Percentiles rank a stretch among this genome's conserved stretches.
These are phyloP conservation scores for Sisymbrium altissimum DNA, from an alignment of 345 rosid species.

Conservation along the genomic window DNA sequence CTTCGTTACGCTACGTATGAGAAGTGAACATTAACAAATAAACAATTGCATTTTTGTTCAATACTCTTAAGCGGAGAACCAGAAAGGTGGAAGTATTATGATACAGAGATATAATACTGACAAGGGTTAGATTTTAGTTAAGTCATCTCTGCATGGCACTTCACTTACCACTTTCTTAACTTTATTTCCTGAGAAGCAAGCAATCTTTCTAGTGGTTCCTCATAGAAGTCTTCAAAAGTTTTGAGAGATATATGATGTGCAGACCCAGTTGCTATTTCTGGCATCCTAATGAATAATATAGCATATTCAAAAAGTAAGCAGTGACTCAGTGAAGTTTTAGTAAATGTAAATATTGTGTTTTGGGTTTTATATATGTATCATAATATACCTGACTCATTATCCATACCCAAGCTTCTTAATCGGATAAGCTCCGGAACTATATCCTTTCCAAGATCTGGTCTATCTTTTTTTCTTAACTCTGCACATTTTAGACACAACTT, in stretches of 20 bases:
- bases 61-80: slow-evolving; percentile 12
- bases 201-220: slow-evolving; percentile 18
- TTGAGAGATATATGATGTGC: slow-evolving; percentile 8
- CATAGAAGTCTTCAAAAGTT: background rate
- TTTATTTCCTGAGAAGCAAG: slow-evolving; percentile 23
- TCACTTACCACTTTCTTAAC: slow-evolving; percentile 27
- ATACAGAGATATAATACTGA: slow-evolving; percentile 17
- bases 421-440: slow-evolving; percentile 71
- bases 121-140: background rate
- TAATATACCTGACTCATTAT: background rate
- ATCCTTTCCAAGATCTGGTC: slow-evolving; percentile 72
- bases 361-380: background rate
- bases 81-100: slow-evolving; percentile 26
- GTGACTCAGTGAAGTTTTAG: background rate
- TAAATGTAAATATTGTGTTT: background rate
- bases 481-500: slow-evolving; percentile 59
- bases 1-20: slow-evolving; percentile 14
- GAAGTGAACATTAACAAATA: slow-evolving; percentile 4
- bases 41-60: slow-evolving; percentile 16
- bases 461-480: slow-evolving; percentile 77
- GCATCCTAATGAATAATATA: slow-evolving; percentile 6
- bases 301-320: background rate
- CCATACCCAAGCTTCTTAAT: slow-evolving; percentile 51
- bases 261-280: slow-evolving; percentile 9
- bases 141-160: slow-evolving; percentile 12